These are phyloP conservation scores for Austropuccinia psidii DNA, from an alignment of 1,284 basidiomycete species.

Conservation along the genomic window DNA sequence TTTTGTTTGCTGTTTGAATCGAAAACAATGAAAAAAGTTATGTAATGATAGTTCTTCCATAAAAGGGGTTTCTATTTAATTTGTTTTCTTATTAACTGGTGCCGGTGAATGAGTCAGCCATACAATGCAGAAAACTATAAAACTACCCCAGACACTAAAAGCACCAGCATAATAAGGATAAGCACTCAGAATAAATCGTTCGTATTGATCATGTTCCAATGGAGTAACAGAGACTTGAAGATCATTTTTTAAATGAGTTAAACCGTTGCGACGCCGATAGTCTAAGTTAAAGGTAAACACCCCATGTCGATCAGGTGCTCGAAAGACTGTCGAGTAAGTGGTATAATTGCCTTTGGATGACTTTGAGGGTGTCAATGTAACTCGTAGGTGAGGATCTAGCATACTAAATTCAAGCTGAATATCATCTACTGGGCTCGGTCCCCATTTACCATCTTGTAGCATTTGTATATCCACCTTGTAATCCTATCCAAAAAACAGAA, in stretches of 20 bases:
- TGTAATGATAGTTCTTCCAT: too few species aligned
- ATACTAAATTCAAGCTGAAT: slow-evolving; percentile 93
- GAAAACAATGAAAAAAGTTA: too few species aligned
- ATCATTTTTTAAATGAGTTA: slow-evolving; percentile 65
- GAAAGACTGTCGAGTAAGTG: slow-evolving; percentile 60
- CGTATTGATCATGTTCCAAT: slow-evolving; percentile 87
- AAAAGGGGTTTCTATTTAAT: too few species aligned
- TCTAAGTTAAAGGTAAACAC: slow-evolving; percentile 93
- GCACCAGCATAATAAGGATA: slow-evolving; percentile 92
- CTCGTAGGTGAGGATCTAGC: slow-evolving; percentile 89
- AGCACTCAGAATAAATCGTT: slow-evolving; percentile 82
- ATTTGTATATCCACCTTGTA: slow-evolving; percentile 65
- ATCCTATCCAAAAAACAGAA: slow-evolving; percentile 52
- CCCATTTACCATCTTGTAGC: slow-evolving; percentile 61
- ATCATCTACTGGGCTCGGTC: slow-evolving; percentile 64
- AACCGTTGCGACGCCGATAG: slow-evolving; percentile 58
- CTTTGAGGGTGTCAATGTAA: slow-evolving; percentile 56
- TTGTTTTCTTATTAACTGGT: slow-evolving; percentile 10
- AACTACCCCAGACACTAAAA: slow-evolving; percentile 9
- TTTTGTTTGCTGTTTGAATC: too few species aligned
- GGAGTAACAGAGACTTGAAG: slow-evolving; percentile 80
- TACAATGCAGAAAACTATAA: slow-evolving; percentile 20
- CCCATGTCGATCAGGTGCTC: slow-evolving; percentile 85
- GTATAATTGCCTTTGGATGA: slow-evolving; percentile 52
- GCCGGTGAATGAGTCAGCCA: slow-evolving; percentile 32